These are phyloP conservation scores for Xylaria acuta DNA, from an alignment of 495 filamentous ascomycete genomes.

Conservation along the genomic window DNA sequence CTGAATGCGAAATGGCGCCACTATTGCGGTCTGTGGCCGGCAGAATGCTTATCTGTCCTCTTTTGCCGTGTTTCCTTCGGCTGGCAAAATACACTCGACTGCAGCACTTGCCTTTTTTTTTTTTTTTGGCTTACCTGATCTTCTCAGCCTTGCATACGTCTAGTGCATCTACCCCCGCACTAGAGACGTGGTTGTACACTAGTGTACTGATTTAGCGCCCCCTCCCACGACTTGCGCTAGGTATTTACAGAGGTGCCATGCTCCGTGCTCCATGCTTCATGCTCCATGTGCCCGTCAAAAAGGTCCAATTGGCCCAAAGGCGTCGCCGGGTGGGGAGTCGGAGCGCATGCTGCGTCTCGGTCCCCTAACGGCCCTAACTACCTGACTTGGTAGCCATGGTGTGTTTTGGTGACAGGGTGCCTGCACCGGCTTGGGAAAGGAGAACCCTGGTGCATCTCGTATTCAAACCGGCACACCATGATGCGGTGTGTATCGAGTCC, in stretches of 20 bases:
- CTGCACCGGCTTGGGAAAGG: neutral
- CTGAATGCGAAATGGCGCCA: constrained; percentile 16
- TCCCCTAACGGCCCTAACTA: neutral
- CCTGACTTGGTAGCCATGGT: neutral
- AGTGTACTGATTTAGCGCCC: neutral
- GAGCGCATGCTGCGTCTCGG: neutral
- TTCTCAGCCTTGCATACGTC: constrained; percentile 16
- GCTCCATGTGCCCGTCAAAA: neutral
- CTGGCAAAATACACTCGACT: neutral
- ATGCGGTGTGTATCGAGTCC: neutral
- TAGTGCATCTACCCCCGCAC: constrained; percentile 2
- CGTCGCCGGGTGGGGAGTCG: neutral
- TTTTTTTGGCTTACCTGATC: neutral
- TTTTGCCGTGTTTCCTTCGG: neutral
- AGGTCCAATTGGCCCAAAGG: neutral
- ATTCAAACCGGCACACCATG: constrained; percentile 1
- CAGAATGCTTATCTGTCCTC: neutral
- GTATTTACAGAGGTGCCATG: neutral
- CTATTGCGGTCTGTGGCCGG: neutral
- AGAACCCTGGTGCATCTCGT: constrained; percentile 9
- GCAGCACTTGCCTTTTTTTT: no score
- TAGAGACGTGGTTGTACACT: no score
- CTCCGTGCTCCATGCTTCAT: neutral
- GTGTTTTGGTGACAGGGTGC: neutral
- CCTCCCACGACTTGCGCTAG: no score